Percentiles rank a stretch among this genome's conserved stretches.
Conservation (phyloP, 352 stramenopile genomes). For the Phytophthora litchii region DNA sequence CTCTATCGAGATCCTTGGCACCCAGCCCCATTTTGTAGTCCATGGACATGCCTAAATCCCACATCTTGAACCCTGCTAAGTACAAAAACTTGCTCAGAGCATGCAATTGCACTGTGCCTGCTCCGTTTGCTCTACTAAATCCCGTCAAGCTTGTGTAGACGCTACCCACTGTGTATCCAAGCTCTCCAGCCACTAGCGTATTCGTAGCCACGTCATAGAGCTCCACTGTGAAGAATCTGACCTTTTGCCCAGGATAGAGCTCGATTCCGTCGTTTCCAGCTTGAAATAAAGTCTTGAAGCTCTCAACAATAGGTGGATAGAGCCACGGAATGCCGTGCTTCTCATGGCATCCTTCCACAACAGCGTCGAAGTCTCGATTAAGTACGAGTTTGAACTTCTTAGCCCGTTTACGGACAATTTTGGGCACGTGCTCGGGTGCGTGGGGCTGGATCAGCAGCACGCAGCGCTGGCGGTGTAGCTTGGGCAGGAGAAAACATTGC, state of each 20-base stretch:
- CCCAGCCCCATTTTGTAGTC: conserved; percentile 87
- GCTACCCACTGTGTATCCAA: conserved; percentile 93
- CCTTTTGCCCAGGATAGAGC: conserved; percentile 55
- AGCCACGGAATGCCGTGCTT: conserved; percentile 95
- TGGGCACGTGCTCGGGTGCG: conserved; percentile 79
- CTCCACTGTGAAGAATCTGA: conserved; percentile 93
- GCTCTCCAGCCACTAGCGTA: conserved; percentile 87
- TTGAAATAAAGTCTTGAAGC: conserved; percentile 79
- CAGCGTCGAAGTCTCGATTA: conserved; percentile 89
- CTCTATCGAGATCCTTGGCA: conserved; percentile 68
- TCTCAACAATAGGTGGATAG: conserved; percentile 88
- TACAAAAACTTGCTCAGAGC: conserved; percentile 79
- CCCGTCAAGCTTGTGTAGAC: conserved; percentile 92
- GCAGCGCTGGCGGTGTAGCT: conserved; percentile 91
- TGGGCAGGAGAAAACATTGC: conserved; percentile 82
- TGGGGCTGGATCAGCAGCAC: conserved; percentile 66
- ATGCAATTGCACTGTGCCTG: conserved; percentile 87
- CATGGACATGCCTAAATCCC: conserved; percentile 91
- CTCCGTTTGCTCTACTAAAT: conserved; percentile 72
- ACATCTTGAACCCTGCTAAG: conserved; percentile 78
- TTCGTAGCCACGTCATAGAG: conserved; percentile 83
- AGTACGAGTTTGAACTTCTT: conserved; percentile 89
- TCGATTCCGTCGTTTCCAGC: conserved; percentile 59
- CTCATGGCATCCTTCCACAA: conserved; percentile 90
- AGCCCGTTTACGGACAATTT: conserved; percentile 89